phyloP scores from a whole-genome alignment of 352 stramenopile species.

The Phytophthora hibernalis region DNA sequence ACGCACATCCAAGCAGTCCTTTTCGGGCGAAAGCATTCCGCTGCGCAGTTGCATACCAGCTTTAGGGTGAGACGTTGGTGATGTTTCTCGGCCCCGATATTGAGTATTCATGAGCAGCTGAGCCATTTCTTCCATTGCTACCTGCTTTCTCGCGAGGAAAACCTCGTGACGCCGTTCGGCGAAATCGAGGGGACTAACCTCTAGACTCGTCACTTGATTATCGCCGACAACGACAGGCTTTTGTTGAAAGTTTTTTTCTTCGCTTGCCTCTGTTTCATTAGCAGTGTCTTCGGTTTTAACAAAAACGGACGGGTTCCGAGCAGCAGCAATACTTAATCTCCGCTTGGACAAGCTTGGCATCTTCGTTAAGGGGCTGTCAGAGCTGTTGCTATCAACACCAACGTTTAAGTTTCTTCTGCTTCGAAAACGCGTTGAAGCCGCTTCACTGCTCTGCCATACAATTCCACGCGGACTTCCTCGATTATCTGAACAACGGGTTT shows the following conservation, averaged over 20 bases:
- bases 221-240: constrained; percentile 11
- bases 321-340: constrained; percentile 17
- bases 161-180: constrained; percentile 21
- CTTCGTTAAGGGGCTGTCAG: constrained; percentile 14
- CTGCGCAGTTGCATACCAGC: constrained; percentile 34
- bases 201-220: constrained; percentile 14
- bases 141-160: constrained; percentile 36
- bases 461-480: constrained; percentile 61
- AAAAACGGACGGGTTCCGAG: constrained; percentile 20
- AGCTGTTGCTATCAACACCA: constrained; percentile 6
- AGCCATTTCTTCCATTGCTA: constrained; percentile 33
- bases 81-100: constrained; percentile 16
- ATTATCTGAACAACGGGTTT: constrained; percentile 57
- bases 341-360: constrained; percentile 31
- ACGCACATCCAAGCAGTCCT: constrained; percentile 53
- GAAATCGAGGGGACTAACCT: constrained; percentile 15
- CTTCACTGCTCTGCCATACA: constrained; percentile 69
- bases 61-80: constrained; percentile 8
- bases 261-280: constrained; percentile 5
- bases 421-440: constrained; percentile 73
- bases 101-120: constrained; percentile 34
- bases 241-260: constrained; percentile 13
- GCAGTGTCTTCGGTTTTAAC: constrained; percentile 25
- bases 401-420: constrained; percentile 39
- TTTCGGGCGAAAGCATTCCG: constrained; percentile 55